Conservation (phyloP, 2,329 filamentous ascomycete species). For the Sclerotinia subarctica region DNA sequence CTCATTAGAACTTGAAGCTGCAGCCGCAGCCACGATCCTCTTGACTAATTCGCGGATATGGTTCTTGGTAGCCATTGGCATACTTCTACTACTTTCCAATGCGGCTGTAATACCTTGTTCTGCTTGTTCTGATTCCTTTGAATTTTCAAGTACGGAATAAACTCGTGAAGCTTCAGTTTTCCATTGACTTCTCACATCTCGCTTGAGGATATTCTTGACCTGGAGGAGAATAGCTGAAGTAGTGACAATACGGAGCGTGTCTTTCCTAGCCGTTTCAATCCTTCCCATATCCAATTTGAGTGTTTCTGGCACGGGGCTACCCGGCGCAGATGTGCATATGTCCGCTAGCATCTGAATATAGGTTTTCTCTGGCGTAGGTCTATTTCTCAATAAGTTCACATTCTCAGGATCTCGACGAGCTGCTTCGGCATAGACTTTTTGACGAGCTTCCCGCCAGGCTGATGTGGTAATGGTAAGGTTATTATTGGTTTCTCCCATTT, state of each 20-base stretch:
- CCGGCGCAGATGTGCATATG: conserved; percentile 64
- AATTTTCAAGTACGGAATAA: conserved; percentile 62
- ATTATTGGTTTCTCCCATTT: conserved; percentile 53
- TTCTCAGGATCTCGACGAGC: conserved; percentile 67
- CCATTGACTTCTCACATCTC: conserved; percentile 75
- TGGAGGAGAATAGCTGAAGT: conserved; percentile 73
- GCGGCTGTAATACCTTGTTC: conserved; percentile 61
- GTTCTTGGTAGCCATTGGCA: conserved; percentile 59
- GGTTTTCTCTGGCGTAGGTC: conserved; percentile 65
- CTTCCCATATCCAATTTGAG: conserved; percentile 66
- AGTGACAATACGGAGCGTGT: conserved; percentile 65
- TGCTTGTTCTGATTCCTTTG: conserved; percentile 47
- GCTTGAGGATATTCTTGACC: conserved; percentile 78
- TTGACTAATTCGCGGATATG: conserved; percentile 57
- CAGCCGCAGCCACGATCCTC: conserved; percentile 47
- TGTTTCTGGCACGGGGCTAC: conserved; percentile 66
- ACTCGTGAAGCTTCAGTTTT: conserved; percentile 71
- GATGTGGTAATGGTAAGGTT: conserved; percentile 57
- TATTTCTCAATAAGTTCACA: conserved; percentile 58
- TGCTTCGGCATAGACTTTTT: conserved; percentile 63
- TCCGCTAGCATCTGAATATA: conserved; percentile 75
- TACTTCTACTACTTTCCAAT: conserved; percentile 59
- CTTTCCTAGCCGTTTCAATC: conserved; percentile 53
- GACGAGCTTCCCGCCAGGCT: conserved; percentile 63
- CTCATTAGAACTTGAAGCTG: conserved; percentile 24